Percentiles rank a stretch among this genome's conserved stretches.
Conservation (phyloP, 768 basidiomycete genomes). For the Amanita muscaria region DNA sequence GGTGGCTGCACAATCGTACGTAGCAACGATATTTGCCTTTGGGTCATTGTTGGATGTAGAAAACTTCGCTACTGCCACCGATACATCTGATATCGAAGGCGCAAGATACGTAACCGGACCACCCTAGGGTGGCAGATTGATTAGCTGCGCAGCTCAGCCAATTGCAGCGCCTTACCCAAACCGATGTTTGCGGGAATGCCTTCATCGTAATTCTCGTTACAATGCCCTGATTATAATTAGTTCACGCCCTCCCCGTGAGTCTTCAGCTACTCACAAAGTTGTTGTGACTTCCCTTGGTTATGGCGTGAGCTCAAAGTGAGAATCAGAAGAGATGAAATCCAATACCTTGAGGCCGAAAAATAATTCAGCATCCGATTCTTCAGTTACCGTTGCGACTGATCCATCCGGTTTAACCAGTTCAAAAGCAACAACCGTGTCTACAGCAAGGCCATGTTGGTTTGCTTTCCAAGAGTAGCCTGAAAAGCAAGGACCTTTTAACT, state of each 20-base stretch:
- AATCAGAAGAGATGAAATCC: not conserved
- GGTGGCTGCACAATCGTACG: not conserved
- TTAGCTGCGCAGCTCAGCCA: not conserved
- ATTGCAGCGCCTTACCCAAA: conserved; percentile 42
- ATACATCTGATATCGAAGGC: conserved; percentile 16
- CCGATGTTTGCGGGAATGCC: conserved; percentile 42
- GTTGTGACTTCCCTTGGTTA: conserved; percentile 46
- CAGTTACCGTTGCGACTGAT: conserved; percentile 26
- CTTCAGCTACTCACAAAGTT: conserved; percentile 33
- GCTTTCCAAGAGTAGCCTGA: conserved; percentile 56
- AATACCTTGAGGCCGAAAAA: conserved; percentile 34
- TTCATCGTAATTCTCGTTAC: conserved; percentile 52
- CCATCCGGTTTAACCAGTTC: conserved; percentile 53
- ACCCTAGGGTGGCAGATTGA: conserved; percentile 27
- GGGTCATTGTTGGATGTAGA: conserved; percentile 35
- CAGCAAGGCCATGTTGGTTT: conserved; percentile 50
- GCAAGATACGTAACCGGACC: conserved; percentile 32
- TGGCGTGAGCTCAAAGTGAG: too few relatives aligned
- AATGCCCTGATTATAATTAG: conserved; percentile 32
- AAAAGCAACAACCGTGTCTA: conserved; percentile 47
- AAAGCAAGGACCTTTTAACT: conserved; percentile 22
- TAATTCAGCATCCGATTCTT: conserved; percentile 25
- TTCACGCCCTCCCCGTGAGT: too few relatives aligned
- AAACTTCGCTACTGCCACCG: conserved; percentile 33
- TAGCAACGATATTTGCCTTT: conserved; percentile 18